phyloP scores from a whole-genome alignment of 1,139 yeast genomes.

The Pichia sp. region DNA sequence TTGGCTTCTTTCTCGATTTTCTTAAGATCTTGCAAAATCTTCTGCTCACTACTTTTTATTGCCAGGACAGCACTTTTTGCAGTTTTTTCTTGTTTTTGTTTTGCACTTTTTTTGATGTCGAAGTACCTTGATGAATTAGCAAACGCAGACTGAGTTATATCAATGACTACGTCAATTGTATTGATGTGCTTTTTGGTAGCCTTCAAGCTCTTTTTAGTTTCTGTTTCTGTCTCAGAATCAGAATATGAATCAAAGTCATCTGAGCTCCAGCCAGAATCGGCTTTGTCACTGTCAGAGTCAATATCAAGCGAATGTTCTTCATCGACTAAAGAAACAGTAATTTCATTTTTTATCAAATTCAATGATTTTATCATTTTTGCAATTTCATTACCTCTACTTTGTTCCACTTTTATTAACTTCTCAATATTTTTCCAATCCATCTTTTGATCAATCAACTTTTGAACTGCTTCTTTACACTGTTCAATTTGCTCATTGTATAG shows the following conservation, averaged over 20 bases:
- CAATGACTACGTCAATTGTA: conserved; percentile 56
- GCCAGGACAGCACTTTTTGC: conserved; percentile 77
- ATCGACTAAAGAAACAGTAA: conserved; percentile 56
- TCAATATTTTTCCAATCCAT: conserved; percentile 96
- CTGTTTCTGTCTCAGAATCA: conserved; percentile 21
- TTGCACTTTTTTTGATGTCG: conserved; percentile 71
- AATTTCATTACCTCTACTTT: conserved; percentile 56
- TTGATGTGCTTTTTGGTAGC: conserved; percentile 23
- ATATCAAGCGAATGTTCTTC: conserved; percentile 33
- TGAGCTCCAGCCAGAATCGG: conserved; percentile 30
- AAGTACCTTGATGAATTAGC: conserved; percentile 90
- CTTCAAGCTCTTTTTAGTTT: background rate
- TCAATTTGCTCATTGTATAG: conserved; percentile 68
- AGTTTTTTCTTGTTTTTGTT: conserved; percentile 74
- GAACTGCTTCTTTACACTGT: conserved; percentile 65
- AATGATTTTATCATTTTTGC: conserved; percentile 69
- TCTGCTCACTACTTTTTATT: conserved; percentile 76
- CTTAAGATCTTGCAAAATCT: conserved; percentile 68
- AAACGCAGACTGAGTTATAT: conserved; percentile 68
- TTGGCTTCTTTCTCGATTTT: conserved; percentile 62
- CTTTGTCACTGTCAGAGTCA: conserved; percentile 29
- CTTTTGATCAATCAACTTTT: conserved; percentile 66
- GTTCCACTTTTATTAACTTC: conserved; percentile 65
- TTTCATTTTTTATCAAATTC: conserved; percentile 64
- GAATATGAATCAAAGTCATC: conserved; percentile 38